These are phyloP conservation scores for Vitis rotundifolia DNA, from an alignment of 164 flowering plant species.

Conservation along the genomic window DNA sequence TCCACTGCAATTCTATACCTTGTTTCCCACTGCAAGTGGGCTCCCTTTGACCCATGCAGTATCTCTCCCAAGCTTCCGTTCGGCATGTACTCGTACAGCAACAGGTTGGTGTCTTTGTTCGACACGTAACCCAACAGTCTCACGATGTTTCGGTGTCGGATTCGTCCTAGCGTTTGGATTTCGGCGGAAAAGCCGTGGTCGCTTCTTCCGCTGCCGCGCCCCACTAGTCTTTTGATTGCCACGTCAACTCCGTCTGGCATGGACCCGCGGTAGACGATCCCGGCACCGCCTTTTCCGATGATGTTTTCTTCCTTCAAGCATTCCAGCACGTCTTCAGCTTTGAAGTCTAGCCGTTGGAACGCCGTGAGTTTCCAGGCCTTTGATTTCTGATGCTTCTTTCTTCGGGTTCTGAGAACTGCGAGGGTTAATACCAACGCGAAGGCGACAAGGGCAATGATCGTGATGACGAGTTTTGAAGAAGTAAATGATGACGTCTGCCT, in stretches of 20 bases:
- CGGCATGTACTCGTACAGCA: constrained; percentile 92
- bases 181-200: constrained; percentile 92
- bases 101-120: constrained; percentile 72
- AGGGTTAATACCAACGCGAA: constrained; percentile 14
- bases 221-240: constrained; percentile 72
- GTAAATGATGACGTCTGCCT: constrained; percentile 1
- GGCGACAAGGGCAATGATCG: constrained; percentile 18
- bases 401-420: constrained; percentile 19
- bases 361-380: constrained; percentile 76
- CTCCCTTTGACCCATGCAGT: constrained; percentile 78
- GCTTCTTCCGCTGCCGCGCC: constrained; percentile 42
- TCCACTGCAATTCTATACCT: constrained; percentile 73
- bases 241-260: constrained; percentile 70
- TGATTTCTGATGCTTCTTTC: constrained; percentile 32
- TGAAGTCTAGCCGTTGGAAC: constrained; percentile 72
- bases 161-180: constrained; percentile 78
- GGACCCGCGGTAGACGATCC: constrained; percentile 85
- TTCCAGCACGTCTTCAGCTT: constrained; percentile 74
- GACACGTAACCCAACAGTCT: constrained; percentile 77
- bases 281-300: constrained; percentile 94
- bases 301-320: constrained; percentile 87
- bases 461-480: constrained; percentile 27
- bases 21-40: constrained; percentile 75
- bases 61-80: constrained; percentile 92
- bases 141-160: constrained; percentile 87